Evolutionary conservation across 371 early-diverging fungal species (phyloP).

Genomic region (Haplosporangium sp.): DNA sequence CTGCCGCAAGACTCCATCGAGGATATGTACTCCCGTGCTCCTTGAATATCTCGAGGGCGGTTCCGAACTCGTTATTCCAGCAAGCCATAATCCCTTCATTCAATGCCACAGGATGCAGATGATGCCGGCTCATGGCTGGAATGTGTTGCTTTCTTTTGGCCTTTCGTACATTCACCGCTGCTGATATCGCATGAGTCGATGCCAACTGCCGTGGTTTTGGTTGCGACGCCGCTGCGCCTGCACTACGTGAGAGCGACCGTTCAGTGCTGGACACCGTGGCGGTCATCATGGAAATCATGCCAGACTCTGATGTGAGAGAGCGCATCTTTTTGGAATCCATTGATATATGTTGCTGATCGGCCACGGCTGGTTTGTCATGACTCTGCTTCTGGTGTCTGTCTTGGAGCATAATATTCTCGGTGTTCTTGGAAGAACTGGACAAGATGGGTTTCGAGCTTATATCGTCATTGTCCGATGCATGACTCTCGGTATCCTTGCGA

Average conservation of each 20-base stretch:
- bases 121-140: constrained; percentile 41
- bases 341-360: background rate
- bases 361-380: background rate
- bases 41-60: constrained; percentile 43
- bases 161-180: constrained; percentile 7
- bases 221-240: too few relatives aligned
- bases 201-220: too few relatives aligned
- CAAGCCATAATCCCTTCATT: constrained; percentile 46
- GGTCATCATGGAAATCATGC: background rate
- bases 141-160: constrained; percentile 14
- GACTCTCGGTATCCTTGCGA: background rate
- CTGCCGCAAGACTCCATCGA: constrained; percentile 55
- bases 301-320: constrained; percentile 14
- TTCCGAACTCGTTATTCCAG: constrained; percentile 57
- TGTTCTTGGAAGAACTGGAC: constrained; percentile 19
- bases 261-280: background rate
- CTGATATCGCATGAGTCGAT: too few relatives aligned
- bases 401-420: constrained; percentile 41
- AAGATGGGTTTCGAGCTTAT: constrained; percentile 10
- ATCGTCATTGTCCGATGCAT: constrained; percentile 3
- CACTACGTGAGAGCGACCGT: too few relatives aligned
- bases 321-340: constrained; percentile 2
- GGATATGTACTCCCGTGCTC: constrained; percentile 30
- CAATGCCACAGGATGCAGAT: constrained; percentile 32
- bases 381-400: constrained; percentile 12